Conservation (phyloP, 805 yeast genomes). For the Ogataea pilisensis region DNA sequence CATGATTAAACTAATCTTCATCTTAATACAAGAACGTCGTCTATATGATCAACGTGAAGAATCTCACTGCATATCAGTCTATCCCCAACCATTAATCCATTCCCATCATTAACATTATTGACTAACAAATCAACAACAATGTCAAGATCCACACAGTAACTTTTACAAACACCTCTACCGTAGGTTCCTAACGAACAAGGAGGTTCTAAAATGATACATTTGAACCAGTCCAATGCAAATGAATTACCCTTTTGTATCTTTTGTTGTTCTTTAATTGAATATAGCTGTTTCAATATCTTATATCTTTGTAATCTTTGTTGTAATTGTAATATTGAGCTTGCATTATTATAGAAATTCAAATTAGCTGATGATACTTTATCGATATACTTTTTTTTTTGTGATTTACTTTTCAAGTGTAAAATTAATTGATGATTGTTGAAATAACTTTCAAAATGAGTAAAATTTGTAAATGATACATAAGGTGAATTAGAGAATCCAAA, state of each 20-base stretch:
- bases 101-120: constrained; percentile 19
- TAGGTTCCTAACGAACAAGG: constrained; percentile 9
- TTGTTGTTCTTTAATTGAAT: neutral
- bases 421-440: constrained; percentile 30
- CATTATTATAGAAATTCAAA: constrained; percentile 11
- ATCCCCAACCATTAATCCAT: constrained; percentile 39
- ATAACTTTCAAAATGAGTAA: constrained; percentile 24
- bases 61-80: constrained; percentile 42
- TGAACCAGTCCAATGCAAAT: constrained; percentile 23
- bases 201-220: constrained; percentile 42
- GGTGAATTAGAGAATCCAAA: constrained; percentile 22
- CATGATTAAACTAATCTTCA: constrained; percentile 2
- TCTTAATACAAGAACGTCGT: constrained; percentile 37
- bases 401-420: constrained; percentile 18
- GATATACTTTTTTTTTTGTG: neutral
- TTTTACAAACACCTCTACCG: constrained; percentile 31
- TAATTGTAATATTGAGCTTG: constrained; percentile 26
- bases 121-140: constrained; percentile 41
- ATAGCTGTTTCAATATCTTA: constrained; percentile 8
- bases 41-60: constrained; percentile 35
- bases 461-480: constrained; percentile 26
- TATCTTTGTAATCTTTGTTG: constrained; percentile 14
- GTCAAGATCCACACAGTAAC: constrained; percentile 44
- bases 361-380: neutral
- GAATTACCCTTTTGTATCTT: constrained; percentile 6